A percentile compares a stretch with the other conserved stretches of the same genome.
Evolutionary conservation across 2,329 filamentous ascomycete genomes (phyloP).

Genomic region (Ophiostoma pallidulum): DNA sequence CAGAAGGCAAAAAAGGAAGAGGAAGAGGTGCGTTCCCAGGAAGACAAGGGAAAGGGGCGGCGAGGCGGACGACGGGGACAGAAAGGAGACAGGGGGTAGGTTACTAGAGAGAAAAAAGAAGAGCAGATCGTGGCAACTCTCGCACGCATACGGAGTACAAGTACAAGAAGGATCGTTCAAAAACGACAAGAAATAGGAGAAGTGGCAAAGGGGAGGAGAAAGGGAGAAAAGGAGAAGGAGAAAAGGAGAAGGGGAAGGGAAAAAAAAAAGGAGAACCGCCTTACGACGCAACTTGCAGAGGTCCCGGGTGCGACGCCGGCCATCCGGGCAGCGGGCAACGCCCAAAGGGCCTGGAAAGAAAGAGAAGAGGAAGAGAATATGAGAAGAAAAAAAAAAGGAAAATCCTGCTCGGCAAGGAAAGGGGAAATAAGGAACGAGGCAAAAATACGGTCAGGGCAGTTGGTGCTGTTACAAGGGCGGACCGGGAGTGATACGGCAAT

Average conservation of each 20-base stretch:
- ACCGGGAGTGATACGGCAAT: not conserved
- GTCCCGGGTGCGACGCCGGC: constrained; percentile 12
- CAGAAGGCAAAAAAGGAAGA: constrained; percentile 1
- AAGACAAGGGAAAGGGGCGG: constrained; percentile 1
- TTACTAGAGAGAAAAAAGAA: not conserved
- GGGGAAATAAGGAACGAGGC: not conserved
- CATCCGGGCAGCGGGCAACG: constrained; percentile 2
- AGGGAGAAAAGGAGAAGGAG: not conserved
- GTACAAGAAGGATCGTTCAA: too few relatives aligned
- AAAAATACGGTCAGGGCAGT: constrained; percentile 2
- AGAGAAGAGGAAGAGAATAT: constrained; percentile 1
- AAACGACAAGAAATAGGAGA: too few relatives aligned
- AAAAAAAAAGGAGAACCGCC: not conserved
- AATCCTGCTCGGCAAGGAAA: not conserved
- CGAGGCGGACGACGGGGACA: not conserved
- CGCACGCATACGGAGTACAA: too few relatives aligned
- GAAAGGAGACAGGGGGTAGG: not conserved
- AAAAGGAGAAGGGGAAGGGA: not conserved
- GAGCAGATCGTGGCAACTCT: too few relatives aligned
- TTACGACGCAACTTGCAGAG: too few relatives aligned
- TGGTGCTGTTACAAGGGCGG: not conserved
- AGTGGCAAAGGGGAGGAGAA: not conserved
- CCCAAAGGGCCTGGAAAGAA: constrained; percentile 6
- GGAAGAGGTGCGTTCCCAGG: not conserved
- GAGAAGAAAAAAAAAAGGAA: constrained; percentile 1